These are phyloP conservation scores for Populus euphratica DNA, from an alignment of 345 rosid species.

Conservation along the genomic window DNA sequence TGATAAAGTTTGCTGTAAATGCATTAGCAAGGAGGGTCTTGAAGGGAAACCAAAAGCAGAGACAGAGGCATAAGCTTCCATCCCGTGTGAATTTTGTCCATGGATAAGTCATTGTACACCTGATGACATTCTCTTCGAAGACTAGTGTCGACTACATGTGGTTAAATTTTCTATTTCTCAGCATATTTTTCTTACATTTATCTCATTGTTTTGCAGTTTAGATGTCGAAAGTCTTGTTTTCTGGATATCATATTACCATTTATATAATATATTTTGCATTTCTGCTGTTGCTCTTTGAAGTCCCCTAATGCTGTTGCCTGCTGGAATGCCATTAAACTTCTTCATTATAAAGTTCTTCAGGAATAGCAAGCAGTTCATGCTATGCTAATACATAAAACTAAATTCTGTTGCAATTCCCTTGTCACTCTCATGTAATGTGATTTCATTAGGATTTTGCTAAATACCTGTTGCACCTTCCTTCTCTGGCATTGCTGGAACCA, in stretches of 20 bases:
- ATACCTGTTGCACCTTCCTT: neutral
- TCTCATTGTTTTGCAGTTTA: neutral
- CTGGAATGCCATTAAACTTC: neutral
- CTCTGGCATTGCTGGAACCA: neutral
- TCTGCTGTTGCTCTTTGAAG: neutral
- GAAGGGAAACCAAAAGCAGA: constrained; percentile 34
- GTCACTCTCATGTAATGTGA: neutral
- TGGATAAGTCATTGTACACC: constrained; percentile 56
- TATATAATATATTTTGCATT: neutral
- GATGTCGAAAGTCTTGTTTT: neutral
- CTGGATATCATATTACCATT: neutral
- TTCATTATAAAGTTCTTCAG: neutral
- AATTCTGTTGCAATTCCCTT: neutral
- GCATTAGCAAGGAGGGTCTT: constrained; percentile 21
- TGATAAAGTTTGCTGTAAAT: constrained; percentile 52
- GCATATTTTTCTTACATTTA: neutral
- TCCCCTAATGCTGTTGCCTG: neutral
- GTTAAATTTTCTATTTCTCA: constrained; percentile 54
- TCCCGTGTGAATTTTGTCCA: constrained; percentile 88
- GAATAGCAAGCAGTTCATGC: neutral
- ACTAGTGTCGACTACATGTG: constrained; percentile 66
- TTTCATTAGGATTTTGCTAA: neutral
- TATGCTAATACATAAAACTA: neutral
- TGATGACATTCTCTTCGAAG: constrained; percentile 54
- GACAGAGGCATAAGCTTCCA: constrained; percentile 53